Evolutionary conservation across 2,329 filamentous ascomycete genomes (phyloP).

Genomic region (Juglanconis oblonga): DNA sequence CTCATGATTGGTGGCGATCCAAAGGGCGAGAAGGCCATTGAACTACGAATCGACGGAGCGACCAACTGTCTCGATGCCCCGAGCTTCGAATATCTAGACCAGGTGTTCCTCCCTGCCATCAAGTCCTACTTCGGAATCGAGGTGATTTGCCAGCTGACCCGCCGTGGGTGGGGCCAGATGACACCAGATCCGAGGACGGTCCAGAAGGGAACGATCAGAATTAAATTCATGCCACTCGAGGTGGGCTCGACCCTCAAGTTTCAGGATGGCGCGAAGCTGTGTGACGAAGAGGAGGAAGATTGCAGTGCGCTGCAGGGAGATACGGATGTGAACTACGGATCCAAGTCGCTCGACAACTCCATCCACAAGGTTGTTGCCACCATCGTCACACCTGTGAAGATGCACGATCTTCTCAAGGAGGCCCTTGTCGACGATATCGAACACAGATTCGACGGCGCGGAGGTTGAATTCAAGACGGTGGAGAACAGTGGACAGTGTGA

Average conservation of each 20-base stretch:
- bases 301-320: background rate
- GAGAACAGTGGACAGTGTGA: slow-evolving; percentile 51
- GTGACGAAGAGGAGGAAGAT: slow-evolving; percentile 17
- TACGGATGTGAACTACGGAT: background rate
- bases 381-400: slow-evolving; percentile 45
- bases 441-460: slow-evolving; percentile 39
- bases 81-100: slow-evolving; percentile 60
- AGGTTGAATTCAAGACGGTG: slow-evolving; percentile 42
- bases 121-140: slow-evolving; percentile 47
- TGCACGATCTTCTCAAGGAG: slow-evolving; percentile 40
- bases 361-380: slow-evolving; percentile 47
- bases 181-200: slow-evolving; percentile 29
- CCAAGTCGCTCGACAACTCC: slow-evolving; percentile 20
- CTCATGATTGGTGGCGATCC: slow-evolving; percentile 45
- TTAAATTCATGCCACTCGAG: slow-evolving; percentile 42
- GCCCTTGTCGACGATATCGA: slow-evolving; percentile 39
- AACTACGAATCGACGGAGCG: slow-evolving; percentile 52
- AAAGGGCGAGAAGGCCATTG: slow-evolving; percentile 40
- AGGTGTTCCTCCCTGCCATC: slow-evolving; percentile 56
- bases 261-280: slow-evolving; percentile 20
- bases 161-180: slow-evolving; percentile 46
- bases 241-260: slow-evolving; percentile 34
- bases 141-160: slow-evolving; percentile 42
- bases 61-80: slow-evolving; percentile 57
- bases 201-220: slow-evolving; percentile 39